phyloP scores from a whole-genome alignment of 2,329 filamentous ascomycete genomes.

The Alternaria infectoria region DNA sequence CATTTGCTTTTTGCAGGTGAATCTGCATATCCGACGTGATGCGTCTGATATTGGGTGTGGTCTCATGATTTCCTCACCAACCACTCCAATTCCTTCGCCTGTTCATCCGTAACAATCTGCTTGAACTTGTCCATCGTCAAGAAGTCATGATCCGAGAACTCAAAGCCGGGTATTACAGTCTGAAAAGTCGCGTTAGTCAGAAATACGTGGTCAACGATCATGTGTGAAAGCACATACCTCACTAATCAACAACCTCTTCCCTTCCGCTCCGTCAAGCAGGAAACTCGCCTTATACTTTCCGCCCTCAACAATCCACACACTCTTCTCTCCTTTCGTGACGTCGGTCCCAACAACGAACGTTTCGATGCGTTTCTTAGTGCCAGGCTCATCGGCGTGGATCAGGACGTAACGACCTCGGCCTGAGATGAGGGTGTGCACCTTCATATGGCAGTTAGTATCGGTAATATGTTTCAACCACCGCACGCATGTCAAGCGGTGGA shows the following conservation, averaged over 20 bases:
- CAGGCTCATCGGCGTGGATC: constrained; percentile 62
- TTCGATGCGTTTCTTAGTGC: constrained; percentile 63
- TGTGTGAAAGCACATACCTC: constrained; percentile 52
- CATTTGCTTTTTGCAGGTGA: constrained; percentile 1
- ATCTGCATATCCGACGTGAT: not conserved
- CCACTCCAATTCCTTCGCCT: constrained; percentile 57
- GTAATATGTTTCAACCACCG: fast-evolving
- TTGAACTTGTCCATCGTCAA: constrained; percentile 57
- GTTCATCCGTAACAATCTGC: constrained; percentile 57
- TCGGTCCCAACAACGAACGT: constrained; percentile 68
- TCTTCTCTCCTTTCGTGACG: constrained; percentile 63
- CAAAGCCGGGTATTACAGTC: constrained; percentile 72
- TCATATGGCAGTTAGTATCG: not conserved
- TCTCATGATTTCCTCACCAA: constrained; percentile 38
- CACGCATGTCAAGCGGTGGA: fast-evolving
- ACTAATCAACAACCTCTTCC: constrained; percentile 66
- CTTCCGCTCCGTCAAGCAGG: constrained; percentile 55
- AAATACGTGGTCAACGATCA: fast-evolving
- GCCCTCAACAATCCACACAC: constrained; percentile 74
- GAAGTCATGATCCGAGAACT: constrained; percentile 71
- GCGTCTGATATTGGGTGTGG: not conserved
- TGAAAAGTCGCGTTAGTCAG: constrained; percentile 13
- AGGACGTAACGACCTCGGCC: constrained; percentile 69
- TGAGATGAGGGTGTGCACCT: constrained; percentile 67
- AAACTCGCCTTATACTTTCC: constrained; percentile 71